Evolutionary conservation across 116 monocot genomes (phyloP).

Genomic region (Trichopus zeylanicus): DNA sequence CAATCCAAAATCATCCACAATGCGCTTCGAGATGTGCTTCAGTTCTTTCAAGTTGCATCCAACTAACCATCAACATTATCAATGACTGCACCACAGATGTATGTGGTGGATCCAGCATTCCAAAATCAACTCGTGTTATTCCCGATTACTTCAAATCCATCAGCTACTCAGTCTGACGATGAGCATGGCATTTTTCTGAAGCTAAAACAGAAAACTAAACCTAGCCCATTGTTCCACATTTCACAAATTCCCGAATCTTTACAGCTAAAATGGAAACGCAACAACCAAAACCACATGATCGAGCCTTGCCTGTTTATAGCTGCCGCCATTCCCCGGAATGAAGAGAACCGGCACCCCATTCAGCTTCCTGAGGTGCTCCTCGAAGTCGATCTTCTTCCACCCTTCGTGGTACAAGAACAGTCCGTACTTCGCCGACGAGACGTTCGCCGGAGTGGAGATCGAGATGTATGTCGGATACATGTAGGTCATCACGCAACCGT

Average conservation of each 20-base stretch:
- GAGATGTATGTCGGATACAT: constrained; percentile 98
- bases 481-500: constrained; percentile 88
- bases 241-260: neutral
- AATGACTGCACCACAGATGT: neutral
- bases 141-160: too few species aligned
- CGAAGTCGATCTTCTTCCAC: constrained; percentile 90
- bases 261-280: neutral
- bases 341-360: constrained; percentile 86
- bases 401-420: constrained; percentile 94
- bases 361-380: constrained; percentile 60
- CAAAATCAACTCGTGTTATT: neutral
- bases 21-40: too few species aligned
- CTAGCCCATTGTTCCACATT: too few species aligned
- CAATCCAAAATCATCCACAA: too few species aligned
- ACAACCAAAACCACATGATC: neutral
- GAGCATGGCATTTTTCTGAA: too few species aligned
- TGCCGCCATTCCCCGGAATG: constrained; percentile 96
- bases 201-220: too few species aligned
- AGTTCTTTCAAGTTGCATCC: too few species aligned
- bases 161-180: too few species aligned
- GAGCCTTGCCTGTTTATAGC: constrained; percentile 79
- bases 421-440: constrained; percentile 67
- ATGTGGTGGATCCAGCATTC: neutral
- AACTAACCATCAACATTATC: too few species aligned
- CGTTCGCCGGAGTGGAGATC: constrained; percentile 44